Base-by-base conservation (phyloP, 805 yeast genomes). In the Spathaspora hagerdaliae region DNA sequence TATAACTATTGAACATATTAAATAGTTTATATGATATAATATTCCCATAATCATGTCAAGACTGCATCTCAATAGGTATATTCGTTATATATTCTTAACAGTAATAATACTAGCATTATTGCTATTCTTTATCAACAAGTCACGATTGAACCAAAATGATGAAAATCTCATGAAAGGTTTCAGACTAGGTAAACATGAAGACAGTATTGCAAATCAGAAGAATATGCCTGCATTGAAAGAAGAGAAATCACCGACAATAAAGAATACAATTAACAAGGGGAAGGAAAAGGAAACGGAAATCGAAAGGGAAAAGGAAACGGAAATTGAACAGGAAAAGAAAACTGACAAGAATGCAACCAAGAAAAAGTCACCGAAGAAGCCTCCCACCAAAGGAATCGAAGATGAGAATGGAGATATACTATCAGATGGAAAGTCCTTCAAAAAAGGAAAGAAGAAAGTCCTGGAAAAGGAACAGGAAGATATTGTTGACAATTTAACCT, bases 381-480 rank as follows among this genome's bases (percentile, higher is more conserved):
- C 24, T 19, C 24, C 24, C 24, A 19, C 24, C 5, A 19, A 19
- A 19, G 24, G 24, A 19, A 19, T 19, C 24, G 24, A 19, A n/a
- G n/a, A 32, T 13, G 35, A 3, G 5, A 12, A 32, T 12, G 33
- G 27, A 38, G 14, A 14, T n/a, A 13, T n/a, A 31, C n/a, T 13
- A 13, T 13, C 12, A 13, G n/a, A 38, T 13, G 10, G 11, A 9
- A 13, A 38, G 26, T 29, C 41, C 27, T 14, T 27, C 2, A 14
- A 32, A 26, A 33, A 44, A 31, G 31, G 9, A 8, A 13, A 19
- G 15, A n/a, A 11, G 15, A 14, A 41, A 36, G n/a, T 37, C 33
- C 41, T 37, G 38, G 47, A 43, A 19, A 36, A 29, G 15, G 39
- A 42, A 39, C 46, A 44, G 10, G 36, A 37, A 7, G 29, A 41